Evolutionary conservation across 208 protist species (phyloP), one percentile per base, ranked within the genome.

Genomic region (Leishmania aethiopica): DNA sequence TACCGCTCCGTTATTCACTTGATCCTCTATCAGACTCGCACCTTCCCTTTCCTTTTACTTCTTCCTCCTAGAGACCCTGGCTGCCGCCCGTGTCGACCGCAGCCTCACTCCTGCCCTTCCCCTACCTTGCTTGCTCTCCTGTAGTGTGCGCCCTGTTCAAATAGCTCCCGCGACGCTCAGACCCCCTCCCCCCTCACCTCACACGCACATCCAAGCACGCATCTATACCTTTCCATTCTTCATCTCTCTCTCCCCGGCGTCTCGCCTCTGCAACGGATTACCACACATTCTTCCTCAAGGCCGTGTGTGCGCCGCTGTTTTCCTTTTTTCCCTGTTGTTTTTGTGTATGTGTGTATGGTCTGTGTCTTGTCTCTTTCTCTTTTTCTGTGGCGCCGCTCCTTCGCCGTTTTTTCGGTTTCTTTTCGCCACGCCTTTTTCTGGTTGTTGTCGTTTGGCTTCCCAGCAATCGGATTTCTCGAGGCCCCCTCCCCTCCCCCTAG

Each of bases 391-490:
- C 70, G 25, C 22, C 8, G 25, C 35, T 49, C 51, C 13, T 80
- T 74, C 7, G 37, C 60, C 3, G n/a, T 42, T 40, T 84, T 84
- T 71, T 32, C 19, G n/a, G 83, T 8, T 76, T 47, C 55, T 83
- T 8, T 76, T 47, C 69, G 67, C 32, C 69, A 32, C n/a, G 66
- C 17, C 67, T 17, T 35, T 42, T 84, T 22, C 35, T 19, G 0
- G 71, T 59, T 15, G 40, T 13, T 75, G 71, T 28, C n/a, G 40
- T 13, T 60, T 60, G 22, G 35, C 15, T 22, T 45, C 19, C 5
- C 11, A 13, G 66, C 35, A 35, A 42, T 35, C 19, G 22, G 42
- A 17, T 72, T 4, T 72, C 40, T 13, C 67, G 37, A 47, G 15
- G 0, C 51, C 51, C 51, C 15, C 17, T 5, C 49, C 15, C 7